These are phyloP conservation scores for Immersiporthe knoxdaviesiana DNA, from an alignment of 2,329 filamentous ascomycete genomes.

Conservation along the genomic window DNA sequence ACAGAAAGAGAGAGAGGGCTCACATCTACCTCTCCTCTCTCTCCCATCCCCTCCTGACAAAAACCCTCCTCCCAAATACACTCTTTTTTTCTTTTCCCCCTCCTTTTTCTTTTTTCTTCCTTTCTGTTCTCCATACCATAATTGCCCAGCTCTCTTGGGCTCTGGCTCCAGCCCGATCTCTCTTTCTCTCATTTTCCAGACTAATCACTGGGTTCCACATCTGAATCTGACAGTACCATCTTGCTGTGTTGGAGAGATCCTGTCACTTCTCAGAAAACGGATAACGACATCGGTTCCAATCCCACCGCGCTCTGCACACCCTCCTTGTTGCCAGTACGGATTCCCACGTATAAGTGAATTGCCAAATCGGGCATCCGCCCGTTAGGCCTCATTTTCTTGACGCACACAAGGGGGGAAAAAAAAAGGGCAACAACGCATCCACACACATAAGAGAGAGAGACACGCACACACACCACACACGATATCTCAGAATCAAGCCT, in stretches of 20 bases:
- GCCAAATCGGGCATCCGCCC: constrained; percentile 6
- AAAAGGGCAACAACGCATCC: not conserved
- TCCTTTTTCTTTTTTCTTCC: not conserved
- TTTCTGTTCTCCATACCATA: not conserved
- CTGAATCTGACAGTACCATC: not conserved
- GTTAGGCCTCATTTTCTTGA: not conserved
- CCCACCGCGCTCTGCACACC: not conserved
- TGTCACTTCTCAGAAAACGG: constrained; percentile 12
- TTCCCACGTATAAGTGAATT: not conserved
- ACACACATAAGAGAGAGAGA: not conserved
- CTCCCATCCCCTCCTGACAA: not conserved
- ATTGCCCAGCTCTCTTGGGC: not conserved
- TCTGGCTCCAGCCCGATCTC: not conserved
- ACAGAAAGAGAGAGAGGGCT: not conserved
- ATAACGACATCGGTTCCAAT: not conserved
- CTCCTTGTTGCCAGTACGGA: not conserved
- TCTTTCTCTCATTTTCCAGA: not conserved
- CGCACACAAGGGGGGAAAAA: not conserved
- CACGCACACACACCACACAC: not conserved
- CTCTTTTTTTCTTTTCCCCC: not conserved
- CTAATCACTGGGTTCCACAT: not conserved
- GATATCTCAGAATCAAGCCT: not conserved
- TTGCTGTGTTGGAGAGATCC: not conserved
- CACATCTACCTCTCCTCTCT: not conserved
- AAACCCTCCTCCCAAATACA: not conserved